Evolutionary conservation across 805 yeast species (phyloP).

Genomic region (Lipomyces yamanashiensis): DNA sequence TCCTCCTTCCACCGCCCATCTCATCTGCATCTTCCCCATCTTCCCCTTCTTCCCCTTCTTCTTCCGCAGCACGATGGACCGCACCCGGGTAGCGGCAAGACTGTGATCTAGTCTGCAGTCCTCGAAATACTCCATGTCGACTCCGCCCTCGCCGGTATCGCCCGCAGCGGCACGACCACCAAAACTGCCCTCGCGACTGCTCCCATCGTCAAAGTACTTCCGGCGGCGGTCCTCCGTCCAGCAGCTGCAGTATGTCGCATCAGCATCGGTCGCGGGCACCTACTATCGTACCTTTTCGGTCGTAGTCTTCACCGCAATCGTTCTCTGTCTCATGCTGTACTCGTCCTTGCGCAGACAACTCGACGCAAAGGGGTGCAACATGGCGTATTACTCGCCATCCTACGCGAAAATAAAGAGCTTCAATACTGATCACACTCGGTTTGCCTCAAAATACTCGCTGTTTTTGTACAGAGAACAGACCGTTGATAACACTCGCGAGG

Average conservation of each 20-base stretch:
- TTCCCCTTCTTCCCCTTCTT: too few species aligned
- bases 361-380: constrained; percentile 54
- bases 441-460: constrained; percentile 79
- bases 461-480: constrained; percentile 84
- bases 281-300: constrained; percentile 20
- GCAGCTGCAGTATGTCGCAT: constrained; percentile 6
- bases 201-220: constrained; percentile 2
- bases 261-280: constrained; percentile 2
- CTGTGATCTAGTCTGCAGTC: background rate
- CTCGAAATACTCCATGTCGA: background rate
- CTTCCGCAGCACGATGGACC: background rate
- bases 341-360: constrained; percentile 25
- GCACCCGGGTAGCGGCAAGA: background rate
- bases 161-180: constrained; percentile 14
- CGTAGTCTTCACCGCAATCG: constrained; percentile 17
- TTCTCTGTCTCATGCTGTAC: constrained; percentile 18
- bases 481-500: constrained; percentile 37
- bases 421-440: constrained; percentile 66
- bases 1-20: too few species aligned
- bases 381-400: constrained; percentile 81
- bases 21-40: too few species aligned
- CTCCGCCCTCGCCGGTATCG: constrained; percentile 14
- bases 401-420: constrained; percentile 77
- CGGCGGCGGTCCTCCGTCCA: constrained; percentile 12
- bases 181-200: constrained; percentile 9